Conservation (phyloP, 169 alveolate species). For the Babesia microti region DNA sequence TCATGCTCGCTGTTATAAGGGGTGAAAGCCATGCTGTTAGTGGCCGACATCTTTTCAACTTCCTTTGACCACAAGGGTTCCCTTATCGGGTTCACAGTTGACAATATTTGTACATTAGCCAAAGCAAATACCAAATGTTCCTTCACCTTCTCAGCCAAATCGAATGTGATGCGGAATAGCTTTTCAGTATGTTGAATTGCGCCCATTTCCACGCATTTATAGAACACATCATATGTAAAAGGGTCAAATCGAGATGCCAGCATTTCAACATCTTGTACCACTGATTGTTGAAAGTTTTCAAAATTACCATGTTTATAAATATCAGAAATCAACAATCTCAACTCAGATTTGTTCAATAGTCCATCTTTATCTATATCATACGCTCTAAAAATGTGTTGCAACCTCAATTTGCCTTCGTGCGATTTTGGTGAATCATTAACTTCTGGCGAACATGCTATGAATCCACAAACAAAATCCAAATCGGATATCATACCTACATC, state of each 20-base stretch:
- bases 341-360: constrained; percentile 14
- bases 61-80: too few relatives aligned
- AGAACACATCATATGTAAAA: constrained; percentile 37
- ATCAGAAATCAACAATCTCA: constrained; percentile 18
- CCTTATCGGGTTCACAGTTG: too few relatives aligned
- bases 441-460: constrained; percentile 63
- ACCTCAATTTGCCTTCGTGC: constrained; percentile 48
- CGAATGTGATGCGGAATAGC: constrained; percentile 45
- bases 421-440: constrained; percentile 26
- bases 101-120: too few relatives aligned
- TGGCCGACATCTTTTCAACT: too few relatives aligned
- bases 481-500: constrained; percentile 27
- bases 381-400: constrained; percentile 59
- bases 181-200: constrained; percentile 29
- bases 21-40: too few relatives aligned
- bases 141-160: constrained; percentile 36
- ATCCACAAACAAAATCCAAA: constrained; percentile 54
- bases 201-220: constrained; percentile 28
- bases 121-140: constrained; percentile 27
- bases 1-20: too few relatives aligned
- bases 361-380: constrained; percentile 56
- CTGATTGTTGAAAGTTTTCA: constrained; percentile 1
- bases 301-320: background rate
- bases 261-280: too few relatives aligned
- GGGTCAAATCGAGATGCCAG: constrained; percentile 7